Percentiles rank a stretch among this genome's conserved stretches.
phyloP scores from a whole-genome alignment of 2,329 filamentous ascomycete species.

The Talaromyces sp. region DNA sequence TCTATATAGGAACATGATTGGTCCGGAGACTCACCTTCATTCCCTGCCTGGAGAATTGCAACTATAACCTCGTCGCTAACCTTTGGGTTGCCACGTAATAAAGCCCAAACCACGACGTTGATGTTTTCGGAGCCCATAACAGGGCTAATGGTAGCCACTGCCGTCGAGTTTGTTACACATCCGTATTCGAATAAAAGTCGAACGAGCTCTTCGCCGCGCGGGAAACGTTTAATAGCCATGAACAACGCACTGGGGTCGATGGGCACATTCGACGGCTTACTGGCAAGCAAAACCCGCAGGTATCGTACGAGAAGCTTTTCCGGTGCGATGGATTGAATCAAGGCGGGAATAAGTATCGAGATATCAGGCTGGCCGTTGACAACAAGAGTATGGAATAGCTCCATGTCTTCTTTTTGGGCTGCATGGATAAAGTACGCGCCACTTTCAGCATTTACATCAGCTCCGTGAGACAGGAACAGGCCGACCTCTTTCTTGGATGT shows the following conservation, averaged over 20 bases:
- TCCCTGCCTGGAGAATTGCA: neutral
- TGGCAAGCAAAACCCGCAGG: neutral
- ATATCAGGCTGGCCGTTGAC: neutral
- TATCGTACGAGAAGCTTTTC: neutral
- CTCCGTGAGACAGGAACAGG: slow-evolving; percentile 1
- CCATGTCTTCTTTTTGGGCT: neutral
- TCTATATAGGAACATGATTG: neutral
- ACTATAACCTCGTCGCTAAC: slow-evolving; percentile 3
- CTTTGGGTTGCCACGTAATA: slow-evolving; percentile 1
- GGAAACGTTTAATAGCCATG: slow-evolving; percentile 3
- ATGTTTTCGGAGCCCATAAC: neutral
- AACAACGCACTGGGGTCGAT: neutral
- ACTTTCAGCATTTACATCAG: neutral
- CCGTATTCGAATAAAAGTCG: slow-evolving; percentile 1
- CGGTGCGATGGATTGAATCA: neutral
- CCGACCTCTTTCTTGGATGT: slow-evolving; percentile 1
- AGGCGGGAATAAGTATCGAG: neutral
- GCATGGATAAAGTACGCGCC: neutral
- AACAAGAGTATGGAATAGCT: neutral
- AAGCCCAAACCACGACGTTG: neutral
- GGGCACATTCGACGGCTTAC: neutral
- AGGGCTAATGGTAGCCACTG: neutral
- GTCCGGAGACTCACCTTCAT: neutral
- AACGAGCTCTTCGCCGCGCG: neutral
- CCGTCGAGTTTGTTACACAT: neutral